Evolutionary conservation across 306 rosid species (phyloP), one percentile per base, ranked within the genome.

Genomic region (Alnus glutinosa): DNA sequence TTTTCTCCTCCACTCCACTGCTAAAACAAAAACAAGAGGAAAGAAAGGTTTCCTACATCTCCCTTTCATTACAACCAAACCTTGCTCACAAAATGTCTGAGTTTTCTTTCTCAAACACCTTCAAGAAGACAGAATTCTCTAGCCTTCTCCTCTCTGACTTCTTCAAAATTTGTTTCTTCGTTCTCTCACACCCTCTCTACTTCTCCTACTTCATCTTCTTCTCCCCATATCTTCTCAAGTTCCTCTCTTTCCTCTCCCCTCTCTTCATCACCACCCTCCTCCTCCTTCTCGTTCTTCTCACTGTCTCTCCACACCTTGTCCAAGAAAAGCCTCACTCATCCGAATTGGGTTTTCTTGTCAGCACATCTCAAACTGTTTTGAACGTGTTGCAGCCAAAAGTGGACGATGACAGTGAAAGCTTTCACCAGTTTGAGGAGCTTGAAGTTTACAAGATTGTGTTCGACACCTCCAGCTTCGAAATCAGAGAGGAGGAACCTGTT

Each of bases 241-340:
- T 95, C 18, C 62, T 95, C 36, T 92, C 94, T 77, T 95, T 92
- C 75, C 94, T 95, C 66, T 92, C 92, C 47, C 99, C 99, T 83
- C 89, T 95, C 79, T 87, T 91, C 82, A 79, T 91, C 79, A 88
- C 96, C 78, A 91, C 97, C 4, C 47, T 88, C 42, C 92, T 95
- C 28, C 87, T 91, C 68, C 89, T 93, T 4, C 86, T 90, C 39
- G 71, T 91, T 64, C 87, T 88, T 62, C 87, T 85, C 63, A 39
- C 90, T 19, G 52, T 91, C 64, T 83, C 97, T 83, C 94, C 94
- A 14, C 75, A 67, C 69, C 80, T 81, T 74, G 77, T 77, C 72
- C 81, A 75, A 23, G 83, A 81, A 9, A 62, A 79, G 18, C 42
- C 48, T 74, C 67, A 54, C 70, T 74, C 87, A 5, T 63, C 86